Conservation (phyloP, 495 filamentous ascomycete genomes). For the Penicillium nucicola region DNA sequence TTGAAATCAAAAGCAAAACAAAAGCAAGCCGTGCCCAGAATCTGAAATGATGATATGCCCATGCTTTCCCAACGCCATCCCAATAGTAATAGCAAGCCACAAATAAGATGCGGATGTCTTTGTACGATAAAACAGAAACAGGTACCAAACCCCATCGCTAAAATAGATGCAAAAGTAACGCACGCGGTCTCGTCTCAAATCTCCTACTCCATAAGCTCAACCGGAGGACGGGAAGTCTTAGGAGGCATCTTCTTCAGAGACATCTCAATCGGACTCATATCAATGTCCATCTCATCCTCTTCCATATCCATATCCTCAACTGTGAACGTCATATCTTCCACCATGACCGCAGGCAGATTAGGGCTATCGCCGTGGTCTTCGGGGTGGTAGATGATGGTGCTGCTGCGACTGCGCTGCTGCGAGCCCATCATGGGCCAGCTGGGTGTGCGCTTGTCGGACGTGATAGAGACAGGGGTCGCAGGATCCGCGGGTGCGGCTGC, state of each 20-base stretch:
- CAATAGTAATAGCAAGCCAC: neutral
- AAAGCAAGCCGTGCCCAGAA: neutral
- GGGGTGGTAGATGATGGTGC: constrained; percentile 73
- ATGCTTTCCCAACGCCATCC: constrained; percentile 3
- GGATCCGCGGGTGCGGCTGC: constrained; percentile 17
- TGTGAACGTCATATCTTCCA: constrained; percentile 79
- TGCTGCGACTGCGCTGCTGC: constrained; percentile 54
- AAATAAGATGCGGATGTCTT: constrained; percentile 1
- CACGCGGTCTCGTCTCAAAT: neutral
- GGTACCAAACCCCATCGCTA: constrained; percentile 11
- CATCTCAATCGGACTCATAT: constrained; percentile 42
- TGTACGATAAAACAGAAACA: constrained; percentile 12
- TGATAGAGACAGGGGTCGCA: constrained; percentile 34
- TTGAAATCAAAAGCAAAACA: neutral
- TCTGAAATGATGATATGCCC: neutral
- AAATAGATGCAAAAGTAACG: constrained; percentile 8
- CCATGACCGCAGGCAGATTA: constrained; percentile 80
- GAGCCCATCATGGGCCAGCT: constrained; percentile 35
- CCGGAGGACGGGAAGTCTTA: constrained; percentile 81
- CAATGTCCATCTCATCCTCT: constrained; percentile 35
- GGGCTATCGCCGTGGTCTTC: constrained; percentile 71
- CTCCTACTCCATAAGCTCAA: constrained; percentile 75
- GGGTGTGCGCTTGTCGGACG: constrained; percentile 36
- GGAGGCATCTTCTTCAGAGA: constrained; percentile 55
- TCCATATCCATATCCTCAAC: constrained; percentile 36